Percentiles rank a stretch among this genome's conserved stretches.
phyloP scores from a whole-genome alignment of 345 rosid genomes.

The Reutealis trisperma region DNA sequence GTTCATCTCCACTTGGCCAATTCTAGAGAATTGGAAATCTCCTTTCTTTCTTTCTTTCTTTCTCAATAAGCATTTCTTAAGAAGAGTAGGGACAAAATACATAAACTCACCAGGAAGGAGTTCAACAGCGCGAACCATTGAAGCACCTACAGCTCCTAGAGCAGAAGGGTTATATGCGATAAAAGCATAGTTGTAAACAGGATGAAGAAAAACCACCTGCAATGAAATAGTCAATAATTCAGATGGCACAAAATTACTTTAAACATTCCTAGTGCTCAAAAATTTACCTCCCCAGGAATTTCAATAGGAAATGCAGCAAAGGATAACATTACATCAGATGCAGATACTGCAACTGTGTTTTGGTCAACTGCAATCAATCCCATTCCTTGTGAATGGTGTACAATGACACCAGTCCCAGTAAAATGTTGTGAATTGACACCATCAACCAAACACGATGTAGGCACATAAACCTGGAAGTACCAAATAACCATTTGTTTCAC shows the following conservation, averaged over 20 bases:
- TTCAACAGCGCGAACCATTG: constrained; percentile 81
- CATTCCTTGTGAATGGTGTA: constrained; percentile 80
- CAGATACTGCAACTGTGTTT: constrained; percentile 80
- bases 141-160: constrained; percentile 66
- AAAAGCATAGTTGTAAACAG: constrained; percentile 91
- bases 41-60: neutral
- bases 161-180: constrained; percentile 90
- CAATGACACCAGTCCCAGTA: constrained; percentile 88
- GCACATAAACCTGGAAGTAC: constrained; percentile 82
- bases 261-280: constrained; percentile 1
- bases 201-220: constrained; percentile 97
- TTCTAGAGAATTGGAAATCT: neutral
- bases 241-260: constrained; percentile 2
- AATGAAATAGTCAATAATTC: constrained; percentile 27
- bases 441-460: constrained; percentile 90
- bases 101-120: constrained; percentile 73
- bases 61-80: neutral
- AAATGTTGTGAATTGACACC: constrained; percentile 81
- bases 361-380: constrained; percentile 94
- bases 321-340: constrained; percentile 91
- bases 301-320: constrained; percentile 96
- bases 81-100: neutral
- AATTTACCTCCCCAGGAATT: constrained; percentile 91
- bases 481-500: neutral
- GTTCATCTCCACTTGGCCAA: neutral